These are phyloP conservation scores for Panaeolus papilionaceus DNA, from an alignment of 768 basidiomycete genomes.

Conservation along the genomic window DNA sequence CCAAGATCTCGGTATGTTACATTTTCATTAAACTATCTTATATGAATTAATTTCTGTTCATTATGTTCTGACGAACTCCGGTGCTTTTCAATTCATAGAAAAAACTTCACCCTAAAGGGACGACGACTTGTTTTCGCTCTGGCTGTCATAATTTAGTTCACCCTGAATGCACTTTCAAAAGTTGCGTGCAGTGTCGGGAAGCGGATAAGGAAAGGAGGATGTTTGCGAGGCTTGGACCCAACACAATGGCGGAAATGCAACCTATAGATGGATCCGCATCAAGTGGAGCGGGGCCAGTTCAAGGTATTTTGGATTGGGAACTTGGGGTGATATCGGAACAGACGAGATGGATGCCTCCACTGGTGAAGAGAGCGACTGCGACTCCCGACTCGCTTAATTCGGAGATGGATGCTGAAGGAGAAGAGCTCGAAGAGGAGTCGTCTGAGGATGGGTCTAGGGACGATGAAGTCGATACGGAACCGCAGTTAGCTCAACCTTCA, in stretches of 20 bases:
- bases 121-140: neutral
- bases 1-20: neutral
- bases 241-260: neutral
- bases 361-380: neutral
- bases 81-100: neutral
- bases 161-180: neutral
- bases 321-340: too few species aligned
- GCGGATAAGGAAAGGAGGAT: conserved; percentile 1
- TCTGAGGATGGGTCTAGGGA: neutral
- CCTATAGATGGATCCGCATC: too few species aligned
- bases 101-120: neutral
- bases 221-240: neutral
- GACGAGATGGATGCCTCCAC: neutral
- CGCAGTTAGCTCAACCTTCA: neutral
- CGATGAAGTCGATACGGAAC: neutral
- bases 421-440: neutral
- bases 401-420: neutral
- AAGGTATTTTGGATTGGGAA: too few species aligned
- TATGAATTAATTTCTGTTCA: neutral
- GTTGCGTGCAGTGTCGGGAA: neutral
- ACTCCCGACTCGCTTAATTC: neutral
- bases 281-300: too few species aligned
- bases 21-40: neutral
- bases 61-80: neutral
- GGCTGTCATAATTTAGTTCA: conserved; percentile 2